Percentiles rank a stretch among this genome's conserved stretches.
Evolutionary conservation across 345 rosid species (phyloP).

Genomic region (Lepidium africanum): DNA sequence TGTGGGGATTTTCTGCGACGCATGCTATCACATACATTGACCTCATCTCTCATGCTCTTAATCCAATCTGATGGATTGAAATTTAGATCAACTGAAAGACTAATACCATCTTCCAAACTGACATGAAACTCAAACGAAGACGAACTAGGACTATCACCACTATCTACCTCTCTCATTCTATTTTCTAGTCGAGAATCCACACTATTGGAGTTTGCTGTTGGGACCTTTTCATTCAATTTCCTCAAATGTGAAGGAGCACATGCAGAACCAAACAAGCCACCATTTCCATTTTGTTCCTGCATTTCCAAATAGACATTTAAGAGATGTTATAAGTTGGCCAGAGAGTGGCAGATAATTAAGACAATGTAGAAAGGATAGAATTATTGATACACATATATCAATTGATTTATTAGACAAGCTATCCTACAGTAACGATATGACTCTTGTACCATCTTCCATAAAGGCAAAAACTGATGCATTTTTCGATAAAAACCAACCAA

Average conservation of each 20-base stretch:
- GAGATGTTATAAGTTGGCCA: background rate
- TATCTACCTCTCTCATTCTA: slow-evolving; percentile 25
- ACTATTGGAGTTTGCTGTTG: slow-evolving; percentile 14
- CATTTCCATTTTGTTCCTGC: slow-evolving; percentile 35
- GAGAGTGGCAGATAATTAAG: background rate
- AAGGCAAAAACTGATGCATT: background rate
- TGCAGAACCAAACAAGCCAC: slow-evolving; percentile 25
- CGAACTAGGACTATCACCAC: slow-evolving; percentile 33
- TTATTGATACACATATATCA: background rate
- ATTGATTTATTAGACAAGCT: background rate
- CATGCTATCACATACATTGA: slow-evolving; percentile 39
- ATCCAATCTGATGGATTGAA: slow-evolving; percentile 66
- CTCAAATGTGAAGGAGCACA: slow-evolving; percentile 28
- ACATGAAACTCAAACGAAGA: slow-evolving; percentile 69
- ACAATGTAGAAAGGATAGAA: background rate
- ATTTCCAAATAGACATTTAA: slow-evolving; percentile 1
- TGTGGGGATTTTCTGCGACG: slow-evolving; percentile 32
- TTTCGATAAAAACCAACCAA: background rate
- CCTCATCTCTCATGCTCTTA: slow-evolving; percentile 47
- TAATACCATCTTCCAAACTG: slow-evolving; percentile 64
- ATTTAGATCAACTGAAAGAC: slow-evolving; percentile 65
- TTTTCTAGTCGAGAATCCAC: slow-evolving; percentile 26
- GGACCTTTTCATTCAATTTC: slow-evolving; percentile 20
- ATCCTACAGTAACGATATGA: background rate
- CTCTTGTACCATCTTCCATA: background rate